Base-by-base conservation (phyloP, 202 grass and related monocot genomes). In the Zoysia matrella region DNA sequence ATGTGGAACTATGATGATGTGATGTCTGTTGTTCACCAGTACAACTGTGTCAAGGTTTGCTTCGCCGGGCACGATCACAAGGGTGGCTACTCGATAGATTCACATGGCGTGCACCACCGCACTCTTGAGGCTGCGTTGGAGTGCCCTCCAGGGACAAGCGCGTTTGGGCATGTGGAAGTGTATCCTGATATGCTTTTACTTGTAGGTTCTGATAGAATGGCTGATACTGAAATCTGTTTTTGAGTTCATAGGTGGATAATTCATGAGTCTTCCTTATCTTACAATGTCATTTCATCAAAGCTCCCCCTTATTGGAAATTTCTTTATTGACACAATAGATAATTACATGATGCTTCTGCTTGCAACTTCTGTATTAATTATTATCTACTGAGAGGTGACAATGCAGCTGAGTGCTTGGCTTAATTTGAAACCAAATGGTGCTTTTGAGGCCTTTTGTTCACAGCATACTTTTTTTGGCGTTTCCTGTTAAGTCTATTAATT, bases 1-100 rank as follows among this genome's bases (percentile, higher is more conserved):
- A 57, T 94, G 74, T 98, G 95, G 95, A 98, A 98, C 70, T 98
- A 91, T 36, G 84, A 94, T 11, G 95, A 98, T 79, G 95, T 94
- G 62, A 89, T 94, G 95, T 85, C 82, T 47, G 67, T 93, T 47
- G 83, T 97, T 67, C 90, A 68, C 76, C 88, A 45, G 53, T 92
- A 94, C 62, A 69, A 85, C 45, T 97, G 94, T 64, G 90, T 94
- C 72, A 92, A 88, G 79, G 90, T 65, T 22, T 98, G 95, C 87
- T 89, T 98, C 68, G 78, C 95, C 0, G 95, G 95, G 53, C 95
- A 98, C 1, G 95, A 98, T n/a, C n/a, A n/a, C n/a, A n/a, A n/a
- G n/a, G n/a, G n/a, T n/a, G n/a, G n/a, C n/a, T n/a, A n/a, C n/a
- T n/a, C n/a, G n/a, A n/a, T n/a, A n/a, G n/a, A n/a, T n/a, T n/a